Conservation (phyloP, 2,329 filamentous ascomycete genomes). For the Talaromyces islandicus region DNA sequence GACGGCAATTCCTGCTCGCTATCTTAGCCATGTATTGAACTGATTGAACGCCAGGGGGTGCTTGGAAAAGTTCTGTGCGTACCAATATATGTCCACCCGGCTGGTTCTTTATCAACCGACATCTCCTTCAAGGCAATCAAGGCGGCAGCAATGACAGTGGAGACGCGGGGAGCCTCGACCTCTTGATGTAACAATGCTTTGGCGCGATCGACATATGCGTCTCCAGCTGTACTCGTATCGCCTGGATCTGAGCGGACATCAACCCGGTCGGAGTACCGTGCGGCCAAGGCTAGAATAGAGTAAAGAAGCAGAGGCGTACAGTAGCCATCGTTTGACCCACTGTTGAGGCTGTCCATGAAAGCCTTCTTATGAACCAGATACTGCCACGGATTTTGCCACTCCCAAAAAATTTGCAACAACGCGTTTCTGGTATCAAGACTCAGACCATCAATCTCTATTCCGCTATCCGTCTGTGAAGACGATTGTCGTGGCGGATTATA, state of each 20-base stretch:
- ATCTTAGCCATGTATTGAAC: neutral
- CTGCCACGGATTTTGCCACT: conserved; percentile 1
- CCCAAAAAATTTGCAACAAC: neutral
- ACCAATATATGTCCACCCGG: neutral
- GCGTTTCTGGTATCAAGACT: neutral
- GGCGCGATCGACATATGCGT: neutral
- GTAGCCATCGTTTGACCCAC: neutral
- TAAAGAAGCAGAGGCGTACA: neutral
- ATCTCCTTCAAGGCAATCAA: neutral
- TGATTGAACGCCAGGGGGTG: neutral
- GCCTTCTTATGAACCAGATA: neutral
- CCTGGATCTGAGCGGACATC: neutral
- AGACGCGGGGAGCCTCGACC: neutral
- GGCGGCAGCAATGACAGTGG: neutral
- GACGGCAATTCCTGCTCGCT: neutral
- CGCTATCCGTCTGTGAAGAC: neutral
- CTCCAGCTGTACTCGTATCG: neutral
- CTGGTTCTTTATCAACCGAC: neutral
- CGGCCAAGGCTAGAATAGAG: neutral
- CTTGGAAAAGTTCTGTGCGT: neutral
- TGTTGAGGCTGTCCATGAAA: neutral
- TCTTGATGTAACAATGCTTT: neutral
- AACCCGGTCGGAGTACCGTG: neutral
- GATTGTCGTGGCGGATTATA: neutral
- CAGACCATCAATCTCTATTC: neutral